Evolutionary conservation across 495 filamentous ascomycete genomes (phyloP), one percentile per base, ranked within the genome.

Genomic region (Collariella sp.): DNA sequence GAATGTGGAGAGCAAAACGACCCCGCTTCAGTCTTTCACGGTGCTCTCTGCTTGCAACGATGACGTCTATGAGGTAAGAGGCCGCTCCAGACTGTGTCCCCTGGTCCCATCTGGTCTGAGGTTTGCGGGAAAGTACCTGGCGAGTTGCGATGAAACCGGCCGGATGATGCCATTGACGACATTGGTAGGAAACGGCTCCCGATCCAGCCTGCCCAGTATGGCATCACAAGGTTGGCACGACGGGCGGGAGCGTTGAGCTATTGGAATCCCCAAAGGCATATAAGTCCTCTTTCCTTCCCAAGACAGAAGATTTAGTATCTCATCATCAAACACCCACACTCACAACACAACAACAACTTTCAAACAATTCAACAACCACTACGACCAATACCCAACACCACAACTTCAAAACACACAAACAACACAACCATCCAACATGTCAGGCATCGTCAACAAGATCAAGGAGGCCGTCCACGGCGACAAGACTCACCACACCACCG

Each of bases 371-470:
- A 52, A 41, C 40, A 38, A 56, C 20, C 16, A 35, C 45, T 10
- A 40, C 22, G 53, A 43, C 49, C 47, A 35, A 39, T 16, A 55
- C 54, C 29, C 42, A 36, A 44, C 38, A 11, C 12, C 46, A 23
- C 38, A 10, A 48, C 19, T 24, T 15, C 6, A 3, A 10, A 23
- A 45, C 19, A 56, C 44, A n/a, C 4, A 45, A 60, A 54, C 53
- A 52, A 22, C 35, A 41, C 16, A 50, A 40, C 57, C 33, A 41
- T 56, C 40, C 72, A 82, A 60, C 62, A 88, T 88, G 84, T 85
- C 83, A 22, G 67, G 72, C 55, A 67, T 89, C 56, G 66, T 87
- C 60, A 78, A 88, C 75, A 89, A 88, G 62, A 76, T 87, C 69
- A 89, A 88, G 72, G 80, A 88, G 34, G 82, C 77, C 62, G 57